Base-by-base conservation (phyloP, 768 basidiomycete genomes). In the Plicaturopsis crispa region DNA sequence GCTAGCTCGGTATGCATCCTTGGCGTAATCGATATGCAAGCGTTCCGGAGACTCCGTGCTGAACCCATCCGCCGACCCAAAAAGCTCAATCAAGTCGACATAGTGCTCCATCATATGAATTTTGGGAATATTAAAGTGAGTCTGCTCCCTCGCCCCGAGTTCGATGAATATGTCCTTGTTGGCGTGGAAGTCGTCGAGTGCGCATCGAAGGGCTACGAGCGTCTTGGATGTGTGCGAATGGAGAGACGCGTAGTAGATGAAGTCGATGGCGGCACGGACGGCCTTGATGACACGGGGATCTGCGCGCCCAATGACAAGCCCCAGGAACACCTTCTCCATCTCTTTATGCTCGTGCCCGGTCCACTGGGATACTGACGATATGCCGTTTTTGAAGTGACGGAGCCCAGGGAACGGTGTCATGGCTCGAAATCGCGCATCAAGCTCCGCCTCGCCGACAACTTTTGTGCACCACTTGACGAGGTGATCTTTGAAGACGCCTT, bases 401-500 rank as follows among this genome's bases (percentile, higher is more conserved):
- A n/a, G n/a, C n/a, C n/a, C n/a, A n/a, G n/a, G n/a, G n/a, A n/a
- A n/a, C n/a, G 38, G 46, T 28, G 47, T 10, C 2, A 47, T n/a
- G 12, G 38, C 19, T 10, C 11, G 36, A 3, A 47, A 24, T 2
- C 24, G 20, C 4, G 11, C 14, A 3, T 33, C 20, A 14, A 24
- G 11, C 19, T 33, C 47, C 31, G 12, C 38, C 28, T 17, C 31
- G 6, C 6, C 19, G 35, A n/a, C n/a, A n/a, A 12, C 43, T 28
- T 31, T 16, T 5, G 47, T 48, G 10, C 47, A 55, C 68, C 69
- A 72, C 5, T 48, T 53, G 1, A 61, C 51, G 3, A 66, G 36
- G 35, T 71, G 68, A 35, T 69, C 61, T 35, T 67, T 67, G 55
- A 72, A 66, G 2, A 69, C 40, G 0, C 71, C 71, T 44, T 73